These are phyloP conservation scores for Penicillium thymicola DNA, from an alignment of 2,329 filamentous ascomycete genomes.

Conservation along the genomic window DNA sequence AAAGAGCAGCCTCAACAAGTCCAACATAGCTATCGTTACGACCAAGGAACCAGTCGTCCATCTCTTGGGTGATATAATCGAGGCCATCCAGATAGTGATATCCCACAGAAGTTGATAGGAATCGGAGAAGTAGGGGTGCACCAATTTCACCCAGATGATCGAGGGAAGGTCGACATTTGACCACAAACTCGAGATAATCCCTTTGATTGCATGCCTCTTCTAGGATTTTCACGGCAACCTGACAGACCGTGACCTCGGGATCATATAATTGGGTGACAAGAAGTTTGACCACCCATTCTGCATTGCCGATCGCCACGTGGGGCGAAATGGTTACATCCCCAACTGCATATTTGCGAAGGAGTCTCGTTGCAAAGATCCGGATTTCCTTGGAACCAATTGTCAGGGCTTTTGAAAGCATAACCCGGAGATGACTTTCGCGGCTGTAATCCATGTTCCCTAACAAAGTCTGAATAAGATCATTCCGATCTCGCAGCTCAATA, in stretches of 20 bases:
- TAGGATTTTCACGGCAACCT: slow-evolving; percentile 92
- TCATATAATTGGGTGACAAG: slow-evolving; percentile 99
- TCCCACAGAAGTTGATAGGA: slow-evolving; percentile 91
- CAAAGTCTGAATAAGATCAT: slow-evolving; percentile 84
- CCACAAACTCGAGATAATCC: slow-evolving; percentile 87
- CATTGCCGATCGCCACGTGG: slow-evolving; percentile 55
- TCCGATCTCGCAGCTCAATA: slow-evolving; percentile 82
- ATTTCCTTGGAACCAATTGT: slow-evolving; percentile 89
- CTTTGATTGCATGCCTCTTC: slow-evolving; percentile 96
- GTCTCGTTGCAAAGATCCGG: slow-evolving; percentile 82
- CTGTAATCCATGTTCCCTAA: slow-evolving; percentile 91
- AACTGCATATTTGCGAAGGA: slow-evolving; percentile 81
- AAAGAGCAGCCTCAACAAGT: slow-evolving; percentile 91
- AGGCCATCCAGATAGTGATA: slow-evolving; percentile 96
- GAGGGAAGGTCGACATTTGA: slow-evolving; percentile 88
- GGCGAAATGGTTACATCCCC: slow-evolving; percentile 45
- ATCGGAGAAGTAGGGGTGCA: slow-evolving; percentile 84
- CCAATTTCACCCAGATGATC: slow-evolving; percentile 97
- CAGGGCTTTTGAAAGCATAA: slow-evolving; percentile 89
- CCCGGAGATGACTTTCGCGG: slow-evolving; percentile 80
- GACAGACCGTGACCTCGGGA: slow-evolving; percentile 93
- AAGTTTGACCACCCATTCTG: slow-evolving; percentile 93
- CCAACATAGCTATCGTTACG: slow-evolving; percentile 95
- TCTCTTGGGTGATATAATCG: slow-evolving; percentile 98
- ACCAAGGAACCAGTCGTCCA: slow-evolving; percentile 99